A percentile compares a stretch with the other conserved stretches of the same genome.
Conservation (phyloP, 2,329 filamentous ascomycete genomes). For the Phyllosticta citribraziliensis region DNA sequence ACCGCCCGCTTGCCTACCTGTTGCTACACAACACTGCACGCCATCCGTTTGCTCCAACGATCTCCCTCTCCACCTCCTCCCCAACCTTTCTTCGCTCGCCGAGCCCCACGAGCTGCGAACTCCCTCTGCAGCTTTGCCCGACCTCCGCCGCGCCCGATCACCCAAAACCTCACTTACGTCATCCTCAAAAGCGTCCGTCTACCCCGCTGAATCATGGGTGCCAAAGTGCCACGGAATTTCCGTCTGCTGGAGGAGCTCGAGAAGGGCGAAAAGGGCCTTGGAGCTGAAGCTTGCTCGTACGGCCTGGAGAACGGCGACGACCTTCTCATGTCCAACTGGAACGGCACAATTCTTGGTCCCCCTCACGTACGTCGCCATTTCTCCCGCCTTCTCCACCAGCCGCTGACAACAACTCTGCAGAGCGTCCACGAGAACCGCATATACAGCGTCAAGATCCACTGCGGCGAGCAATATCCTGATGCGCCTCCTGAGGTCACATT, state of each 20-base stretch:
- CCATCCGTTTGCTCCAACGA: background rate
- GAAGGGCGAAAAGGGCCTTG: constrained; percentile 96
- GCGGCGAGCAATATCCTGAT: constrained; percentile 81
- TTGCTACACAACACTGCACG: background rate
- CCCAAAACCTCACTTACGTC: background rate
- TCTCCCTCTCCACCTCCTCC: background rate
- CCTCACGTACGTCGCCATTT: constrained; percentile 62
- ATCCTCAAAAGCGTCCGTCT: background rate
- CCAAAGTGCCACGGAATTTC: constrained; percentile 91
- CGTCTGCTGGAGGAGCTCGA: constrained; percentile 93
- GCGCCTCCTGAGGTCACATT: constrained; percentile 84
- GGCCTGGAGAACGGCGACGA: constrained; percentile 91
- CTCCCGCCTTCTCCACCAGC: background rate
- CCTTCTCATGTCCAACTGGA: constrained; percentile 96
- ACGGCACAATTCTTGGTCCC: constrained; percentile 91
- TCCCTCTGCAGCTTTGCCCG: background rate
- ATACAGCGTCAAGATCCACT: constrained; percentile 96
- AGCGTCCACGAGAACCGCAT: constrained; percentile 98
- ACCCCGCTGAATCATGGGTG: constrained; percentile 38
- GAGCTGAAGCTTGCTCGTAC: constrained; percentile 97
- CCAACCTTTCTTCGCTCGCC: background rate
- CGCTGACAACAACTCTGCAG: constrained; percentile 33
- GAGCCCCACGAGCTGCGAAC: background rate
- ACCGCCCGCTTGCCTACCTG: background rate
- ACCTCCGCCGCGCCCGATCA: background rate